phyloP scores from a whole-genome alignment of 371 early-diverging fungal genomes.

The Circinella umbellata region DNA sequence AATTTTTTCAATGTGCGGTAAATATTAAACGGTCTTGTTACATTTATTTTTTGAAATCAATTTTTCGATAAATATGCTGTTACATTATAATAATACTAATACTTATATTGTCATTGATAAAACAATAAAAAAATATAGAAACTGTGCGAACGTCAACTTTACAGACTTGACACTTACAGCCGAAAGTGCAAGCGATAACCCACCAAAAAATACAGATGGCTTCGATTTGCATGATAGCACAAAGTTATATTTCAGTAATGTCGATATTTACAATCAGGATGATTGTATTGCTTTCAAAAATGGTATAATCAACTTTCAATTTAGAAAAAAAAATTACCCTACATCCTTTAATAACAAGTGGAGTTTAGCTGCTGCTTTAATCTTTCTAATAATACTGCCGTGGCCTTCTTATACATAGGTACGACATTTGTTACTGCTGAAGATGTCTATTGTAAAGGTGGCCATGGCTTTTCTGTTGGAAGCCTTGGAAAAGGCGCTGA shows the following conservation, averaged over 20 bases:
- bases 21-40: neutral
- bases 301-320: neutral
- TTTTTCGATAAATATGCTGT: too few relatives aligned
- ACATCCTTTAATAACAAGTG: neutral
- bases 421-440: constrained; percentile 8
- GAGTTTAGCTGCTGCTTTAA: neutral
- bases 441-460: constrained; percentile 18
- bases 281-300: constrained; percentile 24
- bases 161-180: constrained; percentile 15
- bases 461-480: constrained; percentile 20
- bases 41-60: too few relatives aligned
- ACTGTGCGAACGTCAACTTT: constrained; percentile 18
- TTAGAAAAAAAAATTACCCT: neutral
- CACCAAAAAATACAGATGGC: constrained; percentile 19
- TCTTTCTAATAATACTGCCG: too few relatives aligned
- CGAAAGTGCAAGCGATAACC: constrained; percentile 12
- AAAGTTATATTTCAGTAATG: constrained; percentile 3
- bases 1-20: constrained; percentile 22
- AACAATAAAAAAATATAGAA: neutral
- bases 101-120: too few relatives aligned
- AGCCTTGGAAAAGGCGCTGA: constrained; percentile 18
- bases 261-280: constrained; percentile 20
- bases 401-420: neutral
- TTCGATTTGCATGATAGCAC: constrained; percentile 13
- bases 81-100: too few relatives aligned